phyloP scores from a whole-genome alignment of 179 eudicot genomes.

The Spinacia oleracea region DNA sequence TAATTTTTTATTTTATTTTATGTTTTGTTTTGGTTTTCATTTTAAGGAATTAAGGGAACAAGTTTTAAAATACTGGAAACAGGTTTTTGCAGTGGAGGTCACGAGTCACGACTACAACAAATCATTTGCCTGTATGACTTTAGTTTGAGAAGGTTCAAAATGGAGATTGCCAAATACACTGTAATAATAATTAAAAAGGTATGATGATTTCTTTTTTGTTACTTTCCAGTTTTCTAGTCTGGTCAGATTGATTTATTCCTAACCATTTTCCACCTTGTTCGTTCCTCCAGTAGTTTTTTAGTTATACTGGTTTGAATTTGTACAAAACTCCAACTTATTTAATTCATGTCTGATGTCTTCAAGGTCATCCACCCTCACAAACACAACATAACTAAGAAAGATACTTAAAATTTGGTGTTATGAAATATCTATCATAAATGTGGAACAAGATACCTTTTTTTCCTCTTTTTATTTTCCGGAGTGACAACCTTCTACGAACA shows the following conservation, averaged over 20 bases:
- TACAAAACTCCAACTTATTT: not conserved
- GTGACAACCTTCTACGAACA: conserved; percentile 12
- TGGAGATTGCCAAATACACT: no score
- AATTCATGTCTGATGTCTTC: not conserved
- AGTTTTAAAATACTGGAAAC: not conserved
- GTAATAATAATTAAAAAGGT: no score
- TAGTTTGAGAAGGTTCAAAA: not conserved
- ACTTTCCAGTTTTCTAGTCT: not conserved
- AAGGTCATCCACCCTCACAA: not conserved
- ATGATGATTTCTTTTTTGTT: not conserved
- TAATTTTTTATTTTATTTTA: no score
- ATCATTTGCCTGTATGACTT: not conserved
- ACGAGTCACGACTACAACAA: not conserved
- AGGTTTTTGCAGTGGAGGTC: not conserved
- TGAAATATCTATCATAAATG: not conserved
- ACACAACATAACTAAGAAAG: not conserved
- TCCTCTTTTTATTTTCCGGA: not conserved
- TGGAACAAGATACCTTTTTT: not conserved
- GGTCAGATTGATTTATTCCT: not conserved
- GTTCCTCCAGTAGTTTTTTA: not conserved
- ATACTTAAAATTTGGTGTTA: not conserved
- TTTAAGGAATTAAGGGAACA: not conserved
- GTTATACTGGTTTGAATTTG: not conserved
- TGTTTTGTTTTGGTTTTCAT: not conserved
- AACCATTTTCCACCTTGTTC: not conserved